These are phyloP conservation scores for Stephanocyclus meneghinianus DNA, from an alignment of 352 stramenopile species.

Conservation along the genomic window DNA sequence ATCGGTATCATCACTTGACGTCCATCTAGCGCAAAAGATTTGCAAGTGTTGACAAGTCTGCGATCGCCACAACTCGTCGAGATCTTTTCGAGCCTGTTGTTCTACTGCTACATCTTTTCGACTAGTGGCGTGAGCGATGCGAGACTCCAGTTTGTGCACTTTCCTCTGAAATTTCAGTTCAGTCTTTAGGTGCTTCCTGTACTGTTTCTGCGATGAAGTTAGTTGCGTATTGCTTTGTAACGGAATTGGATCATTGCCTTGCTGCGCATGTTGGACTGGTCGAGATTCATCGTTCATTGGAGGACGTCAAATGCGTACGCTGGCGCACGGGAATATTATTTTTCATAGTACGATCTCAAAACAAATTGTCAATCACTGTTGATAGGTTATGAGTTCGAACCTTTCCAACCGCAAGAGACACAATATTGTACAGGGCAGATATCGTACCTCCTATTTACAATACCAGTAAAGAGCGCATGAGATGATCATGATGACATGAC, in stretches of 20 bases:
- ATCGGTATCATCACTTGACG: background rate
- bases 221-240: background rate
- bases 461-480: too few relatives aligned
- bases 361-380: too few relatives aligned
- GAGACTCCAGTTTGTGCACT: conserved; percentile 55
- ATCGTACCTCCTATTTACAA: too few relatives aligned
- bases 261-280: background rate
- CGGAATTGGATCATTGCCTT: background rate
- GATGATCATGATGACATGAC: too few relatives aligned
- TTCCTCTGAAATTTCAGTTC: conserved; percentile 56
- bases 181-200: conserved; percentile 53
- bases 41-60: background rate
- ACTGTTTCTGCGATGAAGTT: conserved; percentile 34
- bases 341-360: too few relatives aligned
- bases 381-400: too few relatives aligned
- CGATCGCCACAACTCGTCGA: conserved; percentile 21
- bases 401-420: too few relatives aligned
- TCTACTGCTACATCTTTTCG: conserved; percentile 55
- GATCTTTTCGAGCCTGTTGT: conserved; percentile 41
- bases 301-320: too few relatives aligned
- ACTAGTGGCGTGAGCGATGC: conserved; percentile 54
- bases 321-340: too few relatives aligned
- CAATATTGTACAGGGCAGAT: too few relatives aligned
- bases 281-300: background rate
- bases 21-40: background rate